Evolutionary conservation across 306 rosid genomes (phyloP), one percentile per base, ranked within the genome.

Genomic region (Cyamopsis tetragonoloba): DNA sequence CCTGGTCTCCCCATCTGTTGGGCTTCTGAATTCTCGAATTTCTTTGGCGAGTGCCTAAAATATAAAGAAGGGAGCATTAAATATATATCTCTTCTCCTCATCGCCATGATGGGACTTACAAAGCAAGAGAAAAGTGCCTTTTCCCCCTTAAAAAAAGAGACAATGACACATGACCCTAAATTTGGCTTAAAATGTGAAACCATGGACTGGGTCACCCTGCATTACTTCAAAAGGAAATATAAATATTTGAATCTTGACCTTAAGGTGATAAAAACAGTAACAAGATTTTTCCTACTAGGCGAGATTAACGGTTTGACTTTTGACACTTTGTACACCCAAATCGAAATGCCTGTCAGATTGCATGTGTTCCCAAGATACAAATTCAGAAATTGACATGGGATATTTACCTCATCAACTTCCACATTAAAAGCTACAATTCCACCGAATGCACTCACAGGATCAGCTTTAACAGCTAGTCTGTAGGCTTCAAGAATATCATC

Each of bases 361-460:
- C 11, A 57, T 27, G 56, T 11, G 30, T 28, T 75, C 28, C 39
- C 9, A 9, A 11, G 28, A 43, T 23, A 41, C 35, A 41, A 3
- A 50, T 23, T 20, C 37, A 14, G 34, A 11, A 54, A 56, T 18
- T 46, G 27, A 58, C 6, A 31, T 7, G 22, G 63, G 27, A 24
- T n/a, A 61, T 80, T 70, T 41, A 93, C 98, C 97, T 86, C 98
- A 34, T 93, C 98, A 66, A 93, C 80, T 79, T 88, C 91, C 42
- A 80, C 53, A 35, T 93, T 93, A 84, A 93, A 89, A 55, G 97
- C 97, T 4, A 93, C 96, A 68, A 89, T 93, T 50, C 98, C 98
- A 49, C 98, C 98, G 42, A 93, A 92, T 64, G 97, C 98, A 73
- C 98, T 93, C 73, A 93, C 96, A 5, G 98, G 97, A 79, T 89